A percentile compares a stretch with the other conserved stretches of the same genome.
These are phyloP conservation scores for Boletus vermiculosoides DNA, from an alignment of 768 basidiomycete genomes.

Conservation along the genomic window DNA sequence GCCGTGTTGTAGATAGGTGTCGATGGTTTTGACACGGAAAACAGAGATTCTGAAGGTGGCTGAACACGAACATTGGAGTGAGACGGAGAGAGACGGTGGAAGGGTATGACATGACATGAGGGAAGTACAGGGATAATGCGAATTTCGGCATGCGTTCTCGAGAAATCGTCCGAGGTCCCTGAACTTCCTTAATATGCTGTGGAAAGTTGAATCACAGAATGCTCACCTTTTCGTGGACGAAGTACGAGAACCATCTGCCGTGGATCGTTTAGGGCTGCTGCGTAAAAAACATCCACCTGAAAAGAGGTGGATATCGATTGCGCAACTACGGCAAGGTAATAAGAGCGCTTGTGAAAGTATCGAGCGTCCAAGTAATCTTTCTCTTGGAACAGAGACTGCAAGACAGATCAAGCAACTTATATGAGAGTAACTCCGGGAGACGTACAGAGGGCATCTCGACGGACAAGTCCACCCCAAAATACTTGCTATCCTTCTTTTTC, in stretches of 20 bases:
- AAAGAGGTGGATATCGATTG: slow-evolving; percentile 50
- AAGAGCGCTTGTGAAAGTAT: slow-evolving; percentile 90
- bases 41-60: slow-evolving; percentile 15
- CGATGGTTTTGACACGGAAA: slow-evolving; percentile 34
- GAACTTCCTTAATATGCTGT: not conserved
- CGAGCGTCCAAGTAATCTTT: slow-evolving; percentile 91
- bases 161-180: slow-evolving; percentile 63
- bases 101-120: slow-evolving; percentile 56
- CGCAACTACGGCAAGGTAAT: slow-evolving; percentile 82
- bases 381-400: slow-evolving; percentile 81
- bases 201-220: slow-evolving; percentile 25
- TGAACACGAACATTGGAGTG: slow-evolving; percentile 62
- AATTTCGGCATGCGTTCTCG: slow-evolving; percentile 67
- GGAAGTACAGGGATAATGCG: slow-evolving; percentile 72
- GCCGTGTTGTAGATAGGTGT: slow-evolving; percentile 83
- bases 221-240: slow-evolving; percentile 50
- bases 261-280: slow-evolving; percentile 57
- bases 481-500: slow-evolving; percentile 62
- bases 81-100: slow-evolving; percentile 68
- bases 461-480: slow-evolving; percentile 75
- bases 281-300: slow-evolving; percentile 59
- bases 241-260: slow-evolving; percentile 67
- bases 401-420: not conserved
- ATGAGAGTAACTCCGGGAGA: slow-evolving; percentile 6
- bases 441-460: slow-evolving; percentile 85